These are phyloP conservation scores for Calonectria naviculata DNA, from an alignment of 2,329 filamentous ascomycete genomes.

Conservation along the genomic window DNA sequence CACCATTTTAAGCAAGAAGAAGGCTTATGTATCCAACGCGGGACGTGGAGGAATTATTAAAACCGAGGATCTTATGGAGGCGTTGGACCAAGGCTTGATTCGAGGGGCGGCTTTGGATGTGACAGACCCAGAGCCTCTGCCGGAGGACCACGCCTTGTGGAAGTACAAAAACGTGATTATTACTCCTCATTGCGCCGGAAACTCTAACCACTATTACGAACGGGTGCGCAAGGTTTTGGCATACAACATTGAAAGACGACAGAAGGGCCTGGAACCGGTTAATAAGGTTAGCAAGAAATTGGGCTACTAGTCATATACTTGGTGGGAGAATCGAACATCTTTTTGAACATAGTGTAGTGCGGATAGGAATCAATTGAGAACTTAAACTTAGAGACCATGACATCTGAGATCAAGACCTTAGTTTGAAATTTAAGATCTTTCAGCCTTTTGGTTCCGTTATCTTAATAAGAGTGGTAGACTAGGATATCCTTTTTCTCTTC, in stretches of 20 bases:
- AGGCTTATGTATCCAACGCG: slow-evolving; percentile 5
- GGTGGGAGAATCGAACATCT: no score
- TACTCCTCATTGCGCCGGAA: slow-evolving; percentile 46
- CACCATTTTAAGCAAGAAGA: slow-evolving; percentile 7
- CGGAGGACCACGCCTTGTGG: slow-evolving; percentile 40
- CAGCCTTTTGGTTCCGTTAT: no score
- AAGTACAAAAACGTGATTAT: slow-evolving; percentile 3
- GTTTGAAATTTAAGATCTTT: no score
- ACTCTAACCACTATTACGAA: background rate
- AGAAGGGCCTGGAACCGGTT: background rate
- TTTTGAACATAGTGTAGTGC: no score
- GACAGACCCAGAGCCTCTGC: slow-evolving; percentile 77
- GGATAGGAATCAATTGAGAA: no score
- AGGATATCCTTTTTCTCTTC: no score
- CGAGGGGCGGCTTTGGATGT: slow-evolving; percentile 76
- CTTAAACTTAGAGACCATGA: no score
- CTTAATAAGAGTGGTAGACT: no score
- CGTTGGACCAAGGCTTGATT: slow-evolving; percentile 4
- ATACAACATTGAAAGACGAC: background rate
- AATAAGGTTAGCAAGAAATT: background rate
- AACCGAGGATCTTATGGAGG: background rate
- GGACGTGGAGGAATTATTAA: background rate
- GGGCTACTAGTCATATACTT: background rate
- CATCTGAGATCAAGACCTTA: no score
- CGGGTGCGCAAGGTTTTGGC: background rate